Percentiles rank a stretch among this genome's conserved stretches.
Conservation (phyloP, 2,329 filamentous ascomycete species). For the Aschersonia sp. region DNA sequence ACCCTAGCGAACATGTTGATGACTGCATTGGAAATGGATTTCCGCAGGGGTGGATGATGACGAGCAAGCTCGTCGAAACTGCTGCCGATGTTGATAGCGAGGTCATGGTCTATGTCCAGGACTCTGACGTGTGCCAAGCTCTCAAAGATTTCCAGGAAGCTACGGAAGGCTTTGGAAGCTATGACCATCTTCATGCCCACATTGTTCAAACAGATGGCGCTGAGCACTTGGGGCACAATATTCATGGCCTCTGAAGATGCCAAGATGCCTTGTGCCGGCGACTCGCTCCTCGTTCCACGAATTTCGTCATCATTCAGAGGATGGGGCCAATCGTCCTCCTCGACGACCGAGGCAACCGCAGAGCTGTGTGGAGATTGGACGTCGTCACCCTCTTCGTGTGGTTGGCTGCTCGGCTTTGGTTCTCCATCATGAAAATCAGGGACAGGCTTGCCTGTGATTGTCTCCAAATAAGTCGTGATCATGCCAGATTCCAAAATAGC, state of each 20-base stretch:
- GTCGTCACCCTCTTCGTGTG: constrained; percentile 18
- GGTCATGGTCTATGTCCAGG: constrained; percentile 56
- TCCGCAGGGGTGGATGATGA: constrained; percentile 76
- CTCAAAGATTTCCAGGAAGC: constrained; percentile 93
- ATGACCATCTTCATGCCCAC: constrained; percentile 79
- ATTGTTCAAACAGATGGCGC: constrained; percentile 85
- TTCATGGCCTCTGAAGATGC: constrained; percentile 81
- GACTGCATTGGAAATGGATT: constrained; percentile 69
- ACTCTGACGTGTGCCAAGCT: constrained; percentile 78
- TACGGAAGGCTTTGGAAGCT: constrained; percentile 66
- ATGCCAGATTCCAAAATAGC: constrained; percentile 91
- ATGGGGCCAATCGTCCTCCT: constrained; percentile 28
- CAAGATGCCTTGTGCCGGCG: constrained; percentile 58
- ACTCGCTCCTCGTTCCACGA: constrained; percentile 24
- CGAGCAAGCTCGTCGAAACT: constrained; percentile 90
- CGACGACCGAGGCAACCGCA: constrained; percentile 21
- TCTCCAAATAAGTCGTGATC: constrained; percentile 72
- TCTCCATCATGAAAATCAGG: constrained; percentile 14
- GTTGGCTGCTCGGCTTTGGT: constrained; percentile 14
- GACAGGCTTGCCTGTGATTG: constrained; percentile 49
- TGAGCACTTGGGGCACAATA: constrained; percentile 75
- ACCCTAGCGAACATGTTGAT: constrained; percentile 81
- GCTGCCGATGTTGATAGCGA: constrained; percentile 61
- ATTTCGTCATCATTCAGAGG: constrained; percentile 38
- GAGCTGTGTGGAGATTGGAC: constrained; percentile 23